Evolutionary conservation across 176 grass and related monocot species (phyloP).

Genomic region (Hordeum marinum): DNA sequence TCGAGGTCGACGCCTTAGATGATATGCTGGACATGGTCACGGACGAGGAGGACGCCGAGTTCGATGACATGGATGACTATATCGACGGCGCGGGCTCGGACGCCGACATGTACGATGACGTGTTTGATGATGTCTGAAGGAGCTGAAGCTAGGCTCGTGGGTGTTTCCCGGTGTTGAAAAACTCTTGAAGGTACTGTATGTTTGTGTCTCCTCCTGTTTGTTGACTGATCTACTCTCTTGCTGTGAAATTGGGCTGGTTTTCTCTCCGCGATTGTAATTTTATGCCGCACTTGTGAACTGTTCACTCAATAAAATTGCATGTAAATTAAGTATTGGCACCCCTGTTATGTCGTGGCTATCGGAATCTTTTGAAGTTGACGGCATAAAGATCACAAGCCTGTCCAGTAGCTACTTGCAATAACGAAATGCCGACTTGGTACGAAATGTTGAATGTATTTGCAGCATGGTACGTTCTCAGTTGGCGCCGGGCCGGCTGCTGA

Average conservation of each 20-base stretch:
- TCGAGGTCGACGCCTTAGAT: slow-evolving; percentile 17
- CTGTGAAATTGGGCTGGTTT: not conserved
- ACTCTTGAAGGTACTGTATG: too few species aligned
- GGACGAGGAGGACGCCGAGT: slow-evolving; percentile 39
- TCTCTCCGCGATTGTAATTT: not conserved
- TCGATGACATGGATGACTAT: slow-evolving; percentile 35
- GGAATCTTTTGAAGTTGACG: too few species aligned
- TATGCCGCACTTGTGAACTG: not conserved
- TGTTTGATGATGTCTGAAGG: slow-evolving; percentile 27
- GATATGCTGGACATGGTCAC: slow-evolving; percentile 46
- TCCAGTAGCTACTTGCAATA: too few species aligned
- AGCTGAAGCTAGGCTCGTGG: not conserved
- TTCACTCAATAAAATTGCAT: not conserved
- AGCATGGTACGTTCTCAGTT: not conserved
- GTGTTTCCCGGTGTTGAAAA: too few species aligned
- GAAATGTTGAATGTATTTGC: too few species aligned
- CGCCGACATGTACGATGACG: slow-evolving; percentile 6
- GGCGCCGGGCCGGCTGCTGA: not conserved
- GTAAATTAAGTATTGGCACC: not conserved
- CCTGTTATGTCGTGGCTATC: too few species aligned
- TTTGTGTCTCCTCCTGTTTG: not conserved
- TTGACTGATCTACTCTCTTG: not conserved
- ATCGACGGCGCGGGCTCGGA: not conserved
- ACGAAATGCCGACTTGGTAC: too few species aligned
- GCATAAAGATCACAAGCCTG: too few species aligned